Evolutionary conservation across 2,329 filamentous ascomycete species (phyloP).

Genomic region (Trichoderma sp.): DNA sequence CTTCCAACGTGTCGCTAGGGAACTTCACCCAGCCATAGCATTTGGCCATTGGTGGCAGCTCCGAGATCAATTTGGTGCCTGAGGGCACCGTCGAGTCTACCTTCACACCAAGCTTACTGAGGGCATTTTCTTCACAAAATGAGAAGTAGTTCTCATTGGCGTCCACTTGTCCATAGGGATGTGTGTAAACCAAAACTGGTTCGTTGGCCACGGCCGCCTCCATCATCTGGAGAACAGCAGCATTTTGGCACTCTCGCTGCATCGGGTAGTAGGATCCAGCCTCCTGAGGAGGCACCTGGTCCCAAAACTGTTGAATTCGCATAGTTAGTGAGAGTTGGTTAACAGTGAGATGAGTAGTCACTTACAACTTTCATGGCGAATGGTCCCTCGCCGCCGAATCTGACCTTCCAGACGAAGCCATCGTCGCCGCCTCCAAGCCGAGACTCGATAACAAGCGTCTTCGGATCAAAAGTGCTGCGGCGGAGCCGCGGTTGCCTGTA

Average conservation of each 20-base stretch:
- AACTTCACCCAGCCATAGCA: slow-evolving; percentile 22
- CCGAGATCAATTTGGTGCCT: background rate
- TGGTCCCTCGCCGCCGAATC: slow-evolving; percentile 1
- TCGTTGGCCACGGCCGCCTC: background rate
- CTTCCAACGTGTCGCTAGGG: background rate
- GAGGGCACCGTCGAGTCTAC: background rate
- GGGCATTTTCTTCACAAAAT: background rate
- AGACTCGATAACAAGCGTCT: background rate
- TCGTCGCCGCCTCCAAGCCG: slow-evolving; percentile 17
- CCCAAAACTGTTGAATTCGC: background rate
- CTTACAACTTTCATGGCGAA: slow-evolving; percentile 20
- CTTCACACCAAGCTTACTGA: too few relatives aligned
- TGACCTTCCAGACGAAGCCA: slow-evolving; percentile 22
- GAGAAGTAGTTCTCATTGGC: background rate
- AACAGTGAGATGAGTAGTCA: background rate
- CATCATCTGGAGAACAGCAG: slow-evolving; percentile 21
- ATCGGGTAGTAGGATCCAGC: slow-evolving; percentile 9
- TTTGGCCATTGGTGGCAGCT: background rate
- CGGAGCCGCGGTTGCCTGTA: slow-evolving; percentile 8
- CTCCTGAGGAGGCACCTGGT: slow-evolving; percentile 5
- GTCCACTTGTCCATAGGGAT: background rate
- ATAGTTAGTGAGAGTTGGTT: background rate
- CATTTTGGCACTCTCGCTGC: slow-evolving; percentile 22
- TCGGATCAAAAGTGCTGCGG: background rate
- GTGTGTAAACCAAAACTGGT: slow-evolving; percentile 3